Conservation (phyloP, 352 stramenopile species). For the Lagenidium giganteum region DNA sequence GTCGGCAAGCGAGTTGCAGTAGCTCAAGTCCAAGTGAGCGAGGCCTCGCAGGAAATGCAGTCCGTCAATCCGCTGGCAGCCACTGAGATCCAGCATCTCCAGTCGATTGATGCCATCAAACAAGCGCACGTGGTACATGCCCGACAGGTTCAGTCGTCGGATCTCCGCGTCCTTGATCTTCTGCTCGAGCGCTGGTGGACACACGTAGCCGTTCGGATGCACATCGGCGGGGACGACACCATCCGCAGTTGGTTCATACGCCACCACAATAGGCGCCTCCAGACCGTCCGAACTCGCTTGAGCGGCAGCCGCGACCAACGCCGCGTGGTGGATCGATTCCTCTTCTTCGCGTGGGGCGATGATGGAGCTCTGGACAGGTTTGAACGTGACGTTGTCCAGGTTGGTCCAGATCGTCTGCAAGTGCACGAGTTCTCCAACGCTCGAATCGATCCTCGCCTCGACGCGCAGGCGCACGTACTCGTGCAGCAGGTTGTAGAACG, state of each 20-base stretch:
- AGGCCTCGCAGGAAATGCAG: slow-evolving; percentile 35
- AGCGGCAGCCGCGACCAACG: not conserved
- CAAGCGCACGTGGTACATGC: slow-evolving; percentile 37
- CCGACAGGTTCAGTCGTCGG: slow-evolving; percentile 40
- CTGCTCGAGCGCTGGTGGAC: slow-evolving; percentile 22
- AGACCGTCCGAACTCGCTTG: not conserved
- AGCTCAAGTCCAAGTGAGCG: slow-evolving; percentile 50
- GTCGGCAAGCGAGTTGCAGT: slow-evolving; percentile 55
- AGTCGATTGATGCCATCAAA: slow-evolving; percentile 50
- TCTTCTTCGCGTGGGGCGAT: slow-evolving; percentile 5
- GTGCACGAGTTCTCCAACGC: slow-evolving; percentile 23
- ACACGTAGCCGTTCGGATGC: slow-evolving; percentile 17
- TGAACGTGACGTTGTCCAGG: slow-evolving; percentile 48
- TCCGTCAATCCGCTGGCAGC: slow-evolving; percentile 41
- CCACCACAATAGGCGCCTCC: slow-evolving; percentile 8
- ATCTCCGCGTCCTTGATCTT: slow-evolving; percentile 20
- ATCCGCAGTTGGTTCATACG: slow-evolving; percentile 14
- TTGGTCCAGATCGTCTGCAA: slow-evolving; percentile 47
- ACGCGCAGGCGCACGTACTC: slow-evolving; percentile 30
- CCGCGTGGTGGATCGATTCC: slow-evolving; percentile 21
- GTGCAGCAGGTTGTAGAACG: slow-evolving; percentile 53
- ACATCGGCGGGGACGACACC: slow-evolving; percentile 12
- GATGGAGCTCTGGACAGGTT: slow-evolving; percentile 23
- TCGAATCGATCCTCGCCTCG: slow-evolving; percentile 32
- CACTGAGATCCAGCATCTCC: slow-evolving; percentile 47